Evolutionary conservation across 1,284 basidiomycete genomes (phyloP).

Genomic region (Rhodotorula sp.): DNA sequence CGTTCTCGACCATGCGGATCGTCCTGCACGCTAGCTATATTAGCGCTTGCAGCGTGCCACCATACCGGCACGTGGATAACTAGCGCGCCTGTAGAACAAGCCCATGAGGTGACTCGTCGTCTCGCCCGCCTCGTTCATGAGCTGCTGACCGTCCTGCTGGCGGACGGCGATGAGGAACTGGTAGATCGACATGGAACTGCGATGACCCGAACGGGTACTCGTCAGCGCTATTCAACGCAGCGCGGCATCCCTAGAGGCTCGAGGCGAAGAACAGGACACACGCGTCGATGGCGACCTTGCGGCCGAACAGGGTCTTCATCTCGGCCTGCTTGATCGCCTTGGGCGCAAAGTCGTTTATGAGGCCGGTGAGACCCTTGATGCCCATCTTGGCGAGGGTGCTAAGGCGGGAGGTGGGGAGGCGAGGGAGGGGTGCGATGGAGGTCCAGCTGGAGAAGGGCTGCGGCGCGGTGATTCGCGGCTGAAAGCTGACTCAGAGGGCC

Average conservation of each 20-base stretch:
- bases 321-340: conserved; percentile 85
- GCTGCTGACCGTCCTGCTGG: conserved; percentile 90
- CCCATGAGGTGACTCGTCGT: conserved; percentile 84
- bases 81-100: conserved; percentile 77
- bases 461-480: no score
- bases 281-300: conserved; percentile 98
- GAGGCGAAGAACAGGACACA: conserved; percentile 49
- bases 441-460: neutral
- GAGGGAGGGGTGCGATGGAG: neutral
- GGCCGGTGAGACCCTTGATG: conserved; percentile 71
- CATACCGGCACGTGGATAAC: conserved; percentile 22
- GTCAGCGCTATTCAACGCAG: no score
- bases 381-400: neutral
- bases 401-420: neutral
- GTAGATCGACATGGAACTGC: conserved; percentile 53
- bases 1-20: conserved; percentile 97
- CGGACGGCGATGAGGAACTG: conserved; percentile 98
- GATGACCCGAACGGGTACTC: no score
- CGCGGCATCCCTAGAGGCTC: no score
- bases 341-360: conserved; percentile 84
- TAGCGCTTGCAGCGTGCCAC: neutral
- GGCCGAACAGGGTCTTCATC: conserved; percentile 88
- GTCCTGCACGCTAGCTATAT: conserved; percentile 56
- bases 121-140: conserved; percentile 95
- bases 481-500: no score